Conservation (phyloP, 768 basidiomycete genomes). For the Boletus rufocinnamomeus region DNA sequence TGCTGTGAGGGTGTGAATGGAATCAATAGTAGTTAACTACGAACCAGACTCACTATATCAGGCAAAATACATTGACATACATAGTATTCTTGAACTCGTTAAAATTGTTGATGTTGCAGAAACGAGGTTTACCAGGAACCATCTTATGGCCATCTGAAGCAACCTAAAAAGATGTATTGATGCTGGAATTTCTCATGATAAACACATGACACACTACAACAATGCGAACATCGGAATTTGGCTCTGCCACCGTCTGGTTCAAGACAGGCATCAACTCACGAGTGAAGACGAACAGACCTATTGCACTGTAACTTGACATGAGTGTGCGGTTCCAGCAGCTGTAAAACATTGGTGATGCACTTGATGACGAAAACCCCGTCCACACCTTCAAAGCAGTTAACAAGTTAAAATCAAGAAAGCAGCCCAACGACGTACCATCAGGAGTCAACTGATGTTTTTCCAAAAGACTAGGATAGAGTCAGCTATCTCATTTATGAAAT, state of each 20-base stretch:
- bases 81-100: constrained; percentile 37
- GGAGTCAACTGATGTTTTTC: constrained; percentile 21
- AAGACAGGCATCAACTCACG: constrained; percentile 54
- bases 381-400: constrained; percentile 34
- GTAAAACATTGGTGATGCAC: constrained; percentile 27
- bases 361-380: constrained; percentile 46
- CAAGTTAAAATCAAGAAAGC: neutral
- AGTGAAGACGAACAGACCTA: constrained; percentile 60
- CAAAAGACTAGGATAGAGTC: constrained; percentile 19
- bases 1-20: constrained; percentile 31
- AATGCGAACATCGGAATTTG: constrained; percentile 60
- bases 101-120: constrained; percentile 37
- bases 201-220: constrained; percentile 45
- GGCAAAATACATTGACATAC: constrained; percentile 17
- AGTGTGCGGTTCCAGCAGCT: neutral
- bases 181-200: neutral
- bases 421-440: constrained; percentile 26
- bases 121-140: constrained; percentile 25
- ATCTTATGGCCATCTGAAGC: constrained; percentile 33
- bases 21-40: neutral
- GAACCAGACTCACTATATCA: constrained; percentile 36
- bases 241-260: too few species aligned
- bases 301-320: constrained; percentile 35
- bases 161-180: constrained; percentile 27
- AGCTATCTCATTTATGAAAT: constrained; percentile 9